Conservation (phyloP, 768 basidiomycete species). For the Lentinula sp. region DNA sequence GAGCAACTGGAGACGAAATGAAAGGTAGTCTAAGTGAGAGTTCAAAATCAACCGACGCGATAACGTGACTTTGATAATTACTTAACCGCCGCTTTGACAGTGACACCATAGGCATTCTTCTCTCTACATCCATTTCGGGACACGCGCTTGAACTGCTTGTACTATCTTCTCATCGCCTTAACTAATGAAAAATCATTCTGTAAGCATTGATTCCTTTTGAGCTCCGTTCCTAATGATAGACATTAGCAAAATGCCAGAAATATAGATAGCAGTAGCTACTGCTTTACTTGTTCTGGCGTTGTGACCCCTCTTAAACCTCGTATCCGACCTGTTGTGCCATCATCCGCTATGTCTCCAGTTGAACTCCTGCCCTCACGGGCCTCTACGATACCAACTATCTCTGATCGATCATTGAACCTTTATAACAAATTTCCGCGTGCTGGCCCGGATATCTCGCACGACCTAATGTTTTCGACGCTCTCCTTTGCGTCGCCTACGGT, state of each 20-base stretch:
- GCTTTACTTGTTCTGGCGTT: neutral
- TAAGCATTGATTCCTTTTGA: neutral
- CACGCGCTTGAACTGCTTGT: neutral
- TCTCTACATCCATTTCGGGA: neutral
- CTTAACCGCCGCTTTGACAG: neutral
- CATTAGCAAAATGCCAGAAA: neutral
- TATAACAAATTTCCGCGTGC: neutral
- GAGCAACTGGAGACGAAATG: neutral
- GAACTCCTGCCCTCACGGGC: neutral
- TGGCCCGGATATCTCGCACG: neutral
- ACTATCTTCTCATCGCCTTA: neutral
- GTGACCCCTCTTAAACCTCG: neutral
- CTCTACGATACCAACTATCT: neutral
- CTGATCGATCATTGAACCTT: neutral
- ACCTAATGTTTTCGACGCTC: neutral
- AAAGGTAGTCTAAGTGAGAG: neutral
- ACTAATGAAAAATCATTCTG: neutral
- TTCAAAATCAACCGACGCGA: conserved; percentile 1
- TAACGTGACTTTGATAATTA: neutral
- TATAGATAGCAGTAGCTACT: neutral
- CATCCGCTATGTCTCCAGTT: neutral
- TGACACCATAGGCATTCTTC: neutral
- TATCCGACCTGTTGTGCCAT: neutral
- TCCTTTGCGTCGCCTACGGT: neutral
- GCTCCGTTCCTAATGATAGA: neutral